Conservation (phyloP, 257 asterid genomes). For the Scutellaria minor region DNA sequence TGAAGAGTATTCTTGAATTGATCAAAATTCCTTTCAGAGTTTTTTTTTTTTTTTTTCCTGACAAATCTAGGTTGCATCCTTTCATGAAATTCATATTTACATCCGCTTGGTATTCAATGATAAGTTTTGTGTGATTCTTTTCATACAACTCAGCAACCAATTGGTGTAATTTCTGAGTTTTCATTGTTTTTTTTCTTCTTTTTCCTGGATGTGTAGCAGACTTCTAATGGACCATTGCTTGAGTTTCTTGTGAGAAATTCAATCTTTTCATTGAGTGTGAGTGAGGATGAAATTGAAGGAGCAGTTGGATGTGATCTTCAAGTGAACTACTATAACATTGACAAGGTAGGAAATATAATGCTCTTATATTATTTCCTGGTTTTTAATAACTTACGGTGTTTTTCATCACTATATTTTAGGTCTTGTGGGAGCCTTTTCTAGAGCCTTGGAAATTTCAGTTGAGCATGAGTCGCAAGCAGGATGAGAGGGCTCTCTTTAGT, state of each 20-base stretch:
- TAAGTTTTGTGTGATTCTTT: conserved; percentile 4
- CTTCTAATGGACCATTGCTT: conserved; percentile 83
- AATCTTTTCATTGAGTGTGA: conserved; percentile 45
- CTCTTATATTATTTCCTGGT: conserved; percentile 32
- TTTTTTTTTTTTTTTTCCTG: too few relatives aligned
- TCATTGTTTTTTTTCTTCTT: background rate
- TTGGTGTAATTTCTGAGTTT: conserved; percentile 32
- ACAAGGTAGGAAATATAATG: conserved; percentile 59
- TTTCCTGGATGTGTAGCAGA: conserved; percentile 52
- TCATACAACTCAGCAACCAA: conserved; percentile 14
- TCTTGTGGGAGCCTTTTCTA: conserved; percentile 89
- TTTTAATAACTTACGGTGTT: conserved; percentile 24
- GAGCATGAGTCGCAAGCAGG: conserved; percentile 61
- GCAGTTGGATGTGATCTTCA: conserved; percentile 71
- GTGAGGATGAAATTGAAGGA: conserved; percentile 60
- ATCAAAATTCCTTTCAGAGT: background rate
- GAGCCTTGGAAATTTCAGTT: conserved; percentile 87
- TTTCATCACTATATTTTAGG: conserved; percentile 51
- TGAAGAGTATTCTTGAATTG: background rate
- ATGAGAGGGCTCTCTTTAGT: conserved; percentile 64
- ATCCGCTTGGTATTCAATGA: background rate
- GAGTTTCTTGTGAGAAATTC: conserved; percentile 66
- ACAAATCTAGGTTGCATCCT: conserved; percentile 7
- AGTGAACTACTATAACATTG: conserved; percentile 87
- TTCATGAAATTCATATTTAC: conserved; percentile 18